These are phyloP conservation scores for Kwoniella shivajii DNA, from an alignment of 1,284 basidiomycete species.

Conservation along the genomic window DNA sequence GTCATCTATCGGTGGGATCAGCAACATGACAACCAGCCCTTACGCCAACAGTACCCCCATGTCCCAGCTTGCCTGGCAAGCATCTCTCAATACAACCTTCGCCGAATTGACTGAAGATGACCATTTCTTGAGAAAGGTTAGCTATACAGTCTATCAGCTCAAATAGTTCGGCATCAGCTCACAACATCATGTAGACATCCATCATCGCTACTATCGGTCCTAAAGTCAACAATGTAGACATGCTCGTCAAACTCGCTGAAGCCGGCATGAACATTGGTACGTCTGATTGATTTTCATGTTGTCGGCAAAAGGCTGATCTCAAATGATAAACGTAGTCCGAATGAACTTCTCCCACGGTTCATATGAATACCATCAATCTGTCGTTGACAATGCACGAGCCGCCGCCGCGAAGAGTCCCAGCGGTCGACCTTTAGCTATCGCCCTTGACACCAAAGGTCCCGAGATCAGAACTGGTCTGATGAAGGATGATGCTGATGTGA, in stretches of 20 bases:
- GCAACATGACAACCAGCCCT: slow-evolving; percentile 14
- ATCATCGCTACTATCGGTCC: slow-evolving; percentile 98
- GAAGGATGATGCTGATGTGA: slow-evolving; percentile 79
- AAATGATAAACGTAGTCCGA: slow-evolving; percentile 64
- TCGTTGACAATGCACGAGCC: slow-evolving; percentile 92
- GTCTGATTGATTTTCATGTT: slow-evolving; percentile 47
- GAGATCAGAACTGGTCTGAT: slow-evolving; percentile 98
- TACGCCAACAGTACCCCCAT: slow-evolving; percentile 17
- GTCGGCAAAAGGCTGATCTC: not conserved
- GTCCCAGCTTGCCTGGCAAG: slow-evolving; percentile 89
- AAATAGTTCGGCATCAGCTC: not conserved
- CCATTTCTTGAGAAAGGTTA: slow-evolving; percentile 85
- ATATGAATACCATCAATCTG: slow-evolving; percentile 95
- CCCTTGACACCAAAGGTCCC: slow-evolving; percentile 98
- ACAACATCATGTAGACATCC: slow-evolving; percentile 66
- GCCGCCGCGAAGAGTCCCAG: slow-evolving; percentile 69
- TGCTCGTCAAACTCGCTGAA: slow-evolving; percentile 73
- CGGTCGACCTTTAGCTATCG: slow-evolving; percentile 94
- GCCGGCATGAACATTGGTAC: slow-evolving; percentile 94
- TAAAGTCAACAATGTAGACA: slow-evolving; percentile 87
- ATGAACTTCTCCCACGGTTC: slow-evolving; percentile 99
- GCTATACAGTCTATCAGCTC: slow-evolving; percentile 22
- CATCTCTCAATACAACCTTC: slow-evolving; percentile 72
- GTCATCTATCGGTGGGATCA: not conserved
- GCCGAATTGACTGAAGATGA: slow-evolving; percentile 68